phyloP scores from a whole-genome alignment of 805 yeast genomes.

The Starmerella riodocensis region DNA sequence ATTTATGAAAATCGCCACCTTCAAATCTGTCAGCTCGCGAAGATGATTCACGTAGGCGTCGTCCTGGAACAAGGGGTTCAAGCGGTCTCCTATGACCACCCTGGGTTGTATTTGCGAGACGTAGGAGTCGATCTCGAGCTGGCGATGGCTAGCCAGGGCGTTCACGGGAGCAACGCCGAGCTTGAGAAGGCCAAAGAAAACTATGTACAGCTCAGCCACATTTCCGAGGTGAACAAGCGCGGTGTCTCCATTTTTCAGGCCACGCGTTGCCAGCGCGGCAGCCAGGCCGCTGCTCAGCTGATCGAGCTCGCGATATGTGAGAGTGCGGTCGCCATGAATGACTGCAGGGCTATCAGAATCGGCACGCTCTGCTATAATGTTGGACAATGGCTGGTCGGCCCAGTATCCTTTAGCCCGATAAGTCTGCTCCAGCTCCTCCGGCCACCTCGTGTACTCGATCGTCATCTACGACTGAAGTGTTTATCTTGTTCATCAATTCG shows the following conservation, averaged over 20 bases:
- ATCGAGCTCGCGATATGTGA: constrained; percentile 8
- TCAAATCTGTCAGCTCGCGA: not conserved
- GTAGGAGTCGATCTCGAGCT: constrained; percentile 12
- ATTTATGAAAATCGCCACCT: not conserved
- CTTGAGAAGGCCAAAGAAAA: constrained; percentile 9
- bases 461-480: not conserved
- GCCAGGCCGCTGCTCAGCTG: constrained; percentile 1
- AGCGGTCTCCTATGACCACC: constrained; percentile 12
- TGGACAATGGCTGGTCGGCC: constrained; percentile 8
- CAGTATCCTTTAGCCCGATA: constrained; percentile 14
- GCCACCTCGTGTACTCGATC: constrained; percentile 11
- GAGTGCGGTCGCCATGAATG: constrained; percentile 3
- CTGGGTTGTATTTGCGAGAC: constrained; percentile 11
- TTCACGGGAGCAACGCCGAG: constrained; percentile 13
- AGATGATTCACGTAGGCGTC: constrained; percentile 6
- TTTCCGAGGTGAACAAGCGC: constrained; percentile 15
- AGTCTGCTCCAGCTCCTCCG: constrained; percentile 3
- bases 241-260: constrained; percentile 9
- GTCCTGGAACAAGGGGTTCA: constrained; percentile 9
- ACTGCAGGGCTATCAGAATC: constrained; percentile 5
- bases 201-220: constrained; percentile 10
- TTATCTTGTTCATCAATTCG: not conserved
- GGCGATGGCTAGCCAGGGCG: constrained; percentile 14
- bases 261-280: constrained; percentile 1
- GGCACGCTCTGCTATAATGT: constrained; percentile 4